Evolutionary conservation across 305 asterid genomes (phyloP).

Genomic region (Solanum hybrid): DNA sequence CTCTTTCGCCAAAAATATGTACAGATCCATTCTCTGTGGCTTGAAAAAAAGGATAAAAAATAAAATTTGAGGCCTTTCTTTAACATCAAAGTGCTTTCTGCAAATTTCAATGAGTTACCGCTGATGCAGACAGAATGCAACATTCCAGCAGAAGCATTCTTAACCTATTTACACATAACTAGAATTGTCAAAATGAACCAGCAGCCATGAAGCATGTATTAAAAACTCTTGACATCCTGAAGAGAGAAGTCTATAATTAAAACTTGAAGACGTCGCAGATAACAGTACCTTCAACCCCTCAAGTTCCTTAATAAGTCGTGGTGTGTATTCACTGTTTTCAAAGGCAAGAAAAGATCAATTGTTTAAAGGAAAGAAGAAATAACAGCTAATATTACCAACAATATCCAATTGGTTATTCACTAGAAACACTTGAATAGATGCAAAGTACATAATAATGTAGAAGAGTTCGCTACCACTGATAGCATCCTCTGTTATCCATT

Average conservation of each 20-base stretch:
- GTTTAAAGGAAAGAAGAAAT: not conserved
- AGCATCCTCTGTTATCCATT: not conserved
- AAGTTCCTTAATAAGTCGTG: conserved; percentile 78
- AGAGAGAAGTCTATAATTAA: not conserved
- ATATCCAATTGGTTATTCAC: not conserved
- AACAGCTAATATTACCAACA: not conserved
- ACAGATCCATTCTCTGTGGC: conserved; percentile 68
- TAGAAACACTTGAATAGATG: not conserved
- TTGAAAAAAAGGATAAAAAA: conserved; percentile 20
- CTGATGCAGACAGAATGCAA: conserved; percentile 80
- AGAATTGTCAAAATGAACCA: conserved; percentile 14
- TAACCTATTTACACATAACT: conserved; percentile 42
- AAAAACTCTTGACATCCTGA: conserved; percentile 2
- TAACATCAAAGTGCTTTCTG: not conserved
- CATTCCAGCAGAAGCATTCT: conserved; percentile 88
- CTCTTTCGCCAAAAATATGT: conserved; percentile 79
- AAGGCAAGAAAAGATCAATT: conserved; percentile 3
- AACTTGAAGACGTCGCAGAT: not conserved
- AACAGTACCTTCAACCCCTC: conserved; percentile 72
- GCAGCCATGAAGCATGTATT: conserved; percentile 4
- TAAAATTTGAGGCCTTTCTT: conserved; percentile 7
- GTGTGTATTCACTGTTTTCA: conserved; percentile 75
- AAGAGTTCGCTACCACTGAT: not conserved
- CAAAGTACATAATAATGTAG: not conserved
- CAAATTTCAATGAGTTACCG: conserved; percentile 35